Evolutionary conservation across 495 filamentous ascomycete genomes (phyloP).

Genomic region (Penicillium psychrofluorescens): DNA sequence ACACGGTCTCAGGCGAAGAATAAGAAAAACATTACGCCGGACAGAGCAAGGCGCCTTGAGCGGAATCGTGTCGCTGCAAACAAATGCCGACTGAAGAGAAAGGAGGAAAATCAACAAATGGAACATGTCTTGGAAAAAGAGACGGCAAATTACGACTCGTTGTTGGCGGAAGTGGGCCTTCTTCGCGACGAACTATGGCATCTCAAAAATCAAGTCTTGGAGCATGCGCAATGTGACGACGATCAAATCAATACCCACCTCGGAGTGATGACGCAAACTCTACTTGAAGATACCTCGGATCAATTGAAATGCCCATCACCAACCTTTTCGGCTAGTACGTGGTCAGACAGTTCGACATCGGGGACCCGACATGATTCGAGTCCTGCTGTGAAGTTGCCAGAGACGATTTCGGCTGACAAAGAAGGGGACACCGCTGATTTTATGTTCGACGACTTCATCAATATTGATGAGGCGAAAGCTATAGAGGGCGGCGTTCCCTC

Average conservation of each 20-base stretch:
- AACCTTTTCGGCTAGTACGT: conserved; percentile 2
- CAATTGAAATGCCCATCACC: conserved; percentile 2
- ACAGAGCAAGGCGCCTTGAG: conserved; percentile 16
- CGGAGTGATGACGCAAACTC: conserved; percentile 8
- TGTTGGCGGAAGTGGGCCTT: conserved; percentile 7
- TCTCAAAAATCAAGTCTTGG: conserved; percentile 18
- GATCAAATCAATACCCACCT: conserved; percentile 13
- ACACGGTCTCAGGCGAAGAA: too few relatives aligned
- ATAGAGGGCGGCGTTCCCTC: neutral
- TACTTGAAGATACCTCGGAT: neutral
- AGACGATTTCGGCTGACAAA: too few relatives aligned
- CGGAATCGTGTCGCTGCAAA: conserved; percentile 21
- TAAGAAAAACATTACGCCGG: conserved; percentile 3
- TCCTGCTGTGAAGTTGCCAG: neutral
- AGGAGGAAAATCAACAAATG: conserved; percentile 14
- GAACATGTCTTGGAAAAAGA: conserved; percentile 8
- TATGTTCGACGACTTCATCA: conserved; percentile 13
- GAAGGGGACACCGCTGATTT: conserved; percentile 1
- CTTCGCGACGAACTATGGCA: conserved; percentile 16
- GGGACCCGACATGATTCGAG: neutral
- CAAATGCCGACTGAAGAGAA: conserved; percentile 18
- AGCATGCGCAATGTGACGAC: conserved; percentile 15
- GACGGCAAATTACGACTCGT: conserved; percentile 11
- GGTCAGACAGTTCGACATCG: neutral
- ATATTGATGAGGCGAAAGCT: conserved; percentile 5